phyloP scores from a whole-genome alignment of 495 filamentous ascomycete species.

The Penicillium turbatum region DNA sequence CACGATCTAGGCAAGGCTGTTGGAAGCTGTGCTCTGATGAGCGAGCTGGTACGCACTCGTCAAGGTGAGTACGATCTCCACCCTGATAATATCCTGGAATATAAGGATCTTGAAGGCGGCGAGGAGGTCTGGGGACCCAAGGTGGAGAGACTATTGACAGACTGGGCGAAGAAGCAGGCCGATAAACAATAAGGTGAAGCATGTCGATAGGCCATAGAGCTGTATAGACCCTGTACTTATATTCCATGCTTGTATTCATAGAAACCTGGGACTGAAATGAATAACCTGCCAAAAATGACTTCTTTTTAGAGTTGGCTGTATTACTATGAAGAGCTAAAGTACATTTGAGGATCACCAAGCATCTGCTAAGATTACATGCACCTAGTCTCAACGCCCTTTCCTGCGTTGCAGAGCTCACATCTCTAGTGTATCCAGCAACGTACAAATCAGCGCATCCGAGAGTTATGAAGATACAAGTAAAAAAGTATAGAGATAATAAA shows the following conservation, averaged over 20 bases:
- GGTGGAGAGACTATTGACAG: slow-evolving; percentile 58
- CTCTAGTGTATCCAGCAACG: neutral
- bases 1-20: slow-evolving; percentile 87
- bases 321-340: too few relatives aligned
- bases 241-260: neutral
- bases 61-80: slow-evolving; percentile 72
- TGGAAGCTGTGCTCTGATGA: slow-evolving; percentile 81
- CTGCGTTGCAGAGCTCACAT: neutral
- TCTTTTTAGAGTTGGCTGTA: too few relatives aligned
- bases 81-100: slow-evolving; percentile 71
- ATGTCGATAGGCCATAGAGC: neutral
- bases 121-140: slow-evolving; percentile 82
- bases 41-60: slow-evolving; percentile 70
- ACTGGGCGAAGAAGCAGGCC: slow-evolving; percentile 50
- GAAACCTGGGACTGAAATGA: too few relatives aligned
- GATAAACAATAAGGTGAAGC: slow-evolving; percentile 11
- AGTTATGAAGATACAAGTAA: too few relatives aligned
- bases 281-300: too few relatives aligned
- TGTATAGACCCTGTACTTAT: slow-evolving; percentile 1
- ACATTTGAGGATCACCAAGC: too few relatives aligned
- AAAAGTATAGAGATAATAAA: neutral
- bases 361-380: too few relatives aligned
- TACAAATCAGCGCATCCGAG: neutral
- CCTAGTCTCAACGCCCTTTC: too few relatives aligned
- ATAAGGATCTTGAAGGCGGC: slow-evolving; percentile 69